phyloP scores from a whole-genome alignment of 345 rosid species.

The Syzygium aromaticum region DNA sequence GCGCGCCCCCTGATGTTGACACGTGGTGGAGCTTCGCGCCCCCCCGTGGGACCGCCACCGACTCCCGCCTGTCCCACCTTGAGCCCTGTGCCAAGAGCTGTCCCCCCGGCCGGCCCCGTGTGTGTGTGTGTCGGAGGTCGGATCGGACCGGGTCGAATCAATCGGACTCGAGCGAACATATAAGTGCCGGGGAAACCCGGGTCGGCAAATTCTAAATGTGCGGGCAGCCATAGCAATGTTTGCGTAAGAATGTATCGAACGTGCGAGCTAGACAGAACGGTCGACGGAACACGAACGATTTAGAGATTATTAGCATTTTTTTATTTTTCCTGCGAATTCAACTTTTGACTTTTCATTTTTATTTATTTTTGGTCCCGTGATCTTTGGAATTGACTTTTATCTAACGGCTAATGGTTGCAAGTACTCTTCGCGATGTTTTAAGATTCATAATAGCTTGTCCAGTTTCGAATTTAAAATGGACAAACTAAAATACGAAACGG shows the following conservation, averaged over 20 bases:
- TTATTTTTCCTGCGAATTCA: too few species aligned
- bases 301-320: too few species aligned
- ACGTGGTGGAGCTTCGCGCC: neutral
- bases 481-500: neutral
- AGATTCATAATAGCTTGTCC: neutral
- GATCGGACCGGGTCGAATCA: neutral
- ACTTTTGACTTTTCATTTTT: neutral
- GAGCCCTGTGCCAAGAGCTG: neutral
- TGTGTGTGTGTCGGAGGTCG: neutral
- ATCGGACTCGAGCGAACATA: too few species aligned
- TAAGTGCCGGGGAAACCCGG: too few species aligned
- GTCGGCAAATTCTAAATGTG: too few species aligned
- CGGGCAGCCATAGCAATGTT: too few species aligned
- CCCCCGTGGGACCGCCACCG: neutral
- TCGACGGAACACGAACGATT: too few species aligned
- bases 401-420: neutral
- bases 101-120: neutral
- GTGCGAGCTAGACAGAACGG: too few species aligned
- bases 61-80: neutral
- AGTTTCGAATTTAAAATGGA: neutral
- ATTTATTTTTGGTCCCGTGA: neutral
- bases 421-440: neutral
- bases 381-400: neutral
- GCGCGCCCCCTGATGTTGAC: slow-evolving; percentile 16
- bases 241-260: too few species aligned